phyloP scores from a whole-genome alignment of 1,139 yeast species.

The Pichiaceae sp. region DNA sequence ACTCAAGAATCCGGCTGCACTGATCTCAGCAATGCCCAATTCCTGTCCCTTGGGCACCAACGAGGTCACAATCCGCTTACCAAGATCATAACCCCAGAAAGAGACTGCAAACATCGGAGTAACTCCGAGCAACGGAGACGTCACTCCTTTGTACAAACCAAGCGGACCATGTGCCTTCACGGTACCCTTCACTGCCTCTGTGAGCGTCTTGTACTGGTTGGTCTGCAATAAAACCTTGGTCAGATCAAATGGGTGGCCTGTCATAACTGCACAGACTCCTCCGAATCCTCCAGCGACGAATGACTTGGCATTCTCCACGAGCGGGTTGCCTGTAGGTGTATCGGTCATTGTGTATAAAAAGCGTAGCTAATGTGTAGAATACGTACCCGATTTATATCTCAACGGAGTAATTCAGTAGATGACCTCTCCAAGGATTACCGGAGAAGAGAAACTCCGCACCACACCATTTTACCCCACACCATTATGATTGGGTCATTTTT shows the following conservation, averaged over 20 bases:
- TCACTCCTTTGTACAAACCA: slow-evolving; percentile 86
- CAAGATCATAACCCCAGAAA: slow-evolving; percentile 97
- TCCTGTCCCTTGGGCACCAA: slow-evolving; percentile 20
- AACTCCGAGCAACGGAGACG: slow-evolving; percentile 83
- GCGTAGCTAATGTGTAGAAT: no score
- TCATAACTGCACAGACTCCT: slow-evolving; percentile 76
- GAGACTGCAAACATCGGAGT: slow-evolving; percentile 98
- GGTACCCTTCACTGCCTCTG: slow-evolving; percentile 62
- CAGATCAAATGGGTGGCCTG: slow-evolving; percentile 95
- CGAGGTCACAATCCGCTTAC: slow-evolving; percentile 61
- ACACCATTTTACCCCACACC: not conserved
- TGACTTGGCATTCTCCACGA: slow-evolving; percentile 48
- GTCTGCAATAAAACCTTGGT: slow-evolving; percentile 88
- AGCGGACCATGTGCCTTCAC: slow-evolving; percentile 61
- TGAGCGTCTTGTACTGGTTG: slow-evolving; percentile 52
- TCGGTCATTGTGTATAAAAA: not conserved
- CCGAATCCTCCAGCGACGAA: slow-evolving; percentile 89
- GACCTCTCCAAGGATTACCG: not conserved
- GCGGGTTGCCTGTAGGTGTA: slow-evolving; percentile 7
- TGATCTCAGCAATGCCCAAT: slow-evolving; percentile 61
- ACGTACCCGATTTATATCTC: no score
- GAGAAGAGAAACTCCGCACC: not conserved
- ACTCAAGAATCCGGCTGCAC: slow-evolving; percentile 91
- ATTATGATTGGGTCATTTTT: no score
- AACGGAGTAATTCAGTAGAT: no score